These are phyloP conservation scores for Ogataea dorogensis DNA, from an alignment of 805 yeast genomes.

Conservation along the genomic window DNA sequence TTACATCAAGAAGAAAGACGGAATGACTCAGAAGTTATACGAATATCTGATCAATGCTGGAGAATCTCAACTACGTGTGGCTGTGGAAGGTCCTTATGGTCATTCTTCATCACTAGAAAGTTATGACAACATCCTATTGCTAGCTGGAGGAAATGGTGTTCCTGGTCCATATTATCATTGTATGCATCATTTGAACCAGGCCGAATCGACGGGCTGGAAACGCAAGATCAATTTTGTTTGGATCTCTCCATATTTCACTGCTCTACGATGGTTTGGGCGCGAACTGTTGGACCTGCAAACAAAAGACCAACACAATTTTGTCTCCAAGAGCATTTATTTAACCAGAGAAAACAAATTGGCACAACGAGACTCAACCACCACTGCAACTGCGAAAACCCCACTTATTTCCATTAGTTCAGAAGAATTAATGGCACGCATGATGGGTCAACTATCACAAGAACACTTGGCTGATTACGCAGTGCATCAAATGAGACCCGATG, in stretches of 20 bases:
- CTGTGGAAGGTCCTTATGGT: constrained; percentile 61
- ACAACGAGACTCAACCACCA: constrained; percentile 1
- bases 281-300: constrained; percentile 35
- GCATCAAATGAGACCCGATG: constrained; percentile 11
- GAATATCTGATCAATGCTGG: constrained; percentile 26
- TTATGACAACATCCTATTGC: constrained; percentile 42
- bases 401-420: constrained; percentile 6
- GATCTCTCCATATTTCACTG: constrained; percentile 40
- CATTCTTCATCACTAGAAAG: constrained; percentile 38
- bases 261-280: constrained; percentile 43
- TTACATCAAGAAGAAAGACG: constrained; percentile 47
- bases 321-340: constrained; percentile 24
- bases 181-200: constrained; percentile 22
- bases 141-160: constrained; percentile 61
- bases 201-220: constrained; percentile 6
- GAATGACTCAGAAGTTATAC: constrained; percentile 43
- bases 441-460: constrained; percentile 30
- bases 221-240: constrained; percentile 42
- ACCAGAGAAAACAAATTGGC: constrained; percentile 20
- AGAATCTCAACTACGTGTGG: constrained; percentile 22
- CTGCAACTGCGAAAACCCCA: constrained; percentile 6
- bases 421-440: constrained; percentile 30
- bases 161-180: constrained; percentile 53
- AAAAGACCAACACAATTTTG: constrained; percentile 12
- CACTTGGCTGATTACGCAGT: constrained; percentile 37